Evolutionary conservation across 176 grass and related monocot species (phyloP).

Genomic region (Triticum monococcum): DNA sequence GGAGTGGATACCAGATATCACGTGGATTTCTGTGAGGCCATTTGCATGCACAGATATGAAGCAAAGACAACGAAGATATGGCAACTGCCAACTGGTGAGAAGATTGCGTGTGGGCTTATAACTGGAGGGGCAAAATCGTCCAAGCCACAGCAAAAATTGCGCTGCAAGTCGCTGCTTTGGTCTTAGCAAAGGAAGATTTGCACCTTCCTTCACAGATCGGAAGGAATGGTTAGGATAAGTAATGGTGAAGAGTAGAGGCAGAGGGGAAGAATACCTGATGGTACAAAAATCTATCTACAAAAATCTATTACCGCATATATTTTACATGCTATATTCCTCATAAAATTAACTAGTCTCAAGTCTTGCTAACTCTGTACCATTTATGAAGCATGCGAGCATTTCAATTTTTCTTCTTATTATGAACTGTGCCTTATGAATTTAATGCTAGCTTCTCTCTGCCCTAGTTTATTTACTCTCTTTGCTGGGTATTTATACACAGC

Average conservation of each 20-base stretch:
- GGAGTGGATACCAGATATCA: no score
- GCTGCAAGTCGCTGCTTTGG: neutral
- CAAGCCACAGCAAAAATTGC: neutral
- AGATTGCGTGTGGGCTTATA: neutral
- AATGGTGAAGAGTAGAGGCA: neutral
- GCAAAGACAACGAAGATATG: no score
- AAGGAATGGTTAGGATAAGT: neutral
- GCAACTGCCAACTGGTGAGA: no score
- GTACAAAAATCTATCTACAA: neutral
- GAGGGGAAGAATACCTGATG: neutral
- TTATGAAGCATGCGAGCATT: neutral
- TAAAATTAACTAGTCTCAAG: neutral
- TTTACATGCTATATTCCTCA: neutral
- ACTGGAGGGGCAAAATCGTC: neutral
- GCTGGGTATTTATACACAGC: neutral
- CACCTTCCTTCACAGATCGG: neutral
- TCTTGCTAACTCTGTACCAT: neutral
- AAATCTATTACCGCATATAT: neutral
- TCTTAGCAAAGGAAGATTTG: neutral
- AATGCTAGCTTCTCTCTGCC: neutral
- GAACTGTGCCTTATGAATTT: neutral
- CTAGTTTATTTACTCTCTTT: neutral
- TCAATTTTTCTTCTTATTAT: neutral
- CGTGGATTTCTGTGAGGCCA: no score
- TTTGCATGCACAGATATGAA: no score